Conservation (phyloP, 176 grass and related monocot genomes). For the Metroxylon sagu region DNA sequence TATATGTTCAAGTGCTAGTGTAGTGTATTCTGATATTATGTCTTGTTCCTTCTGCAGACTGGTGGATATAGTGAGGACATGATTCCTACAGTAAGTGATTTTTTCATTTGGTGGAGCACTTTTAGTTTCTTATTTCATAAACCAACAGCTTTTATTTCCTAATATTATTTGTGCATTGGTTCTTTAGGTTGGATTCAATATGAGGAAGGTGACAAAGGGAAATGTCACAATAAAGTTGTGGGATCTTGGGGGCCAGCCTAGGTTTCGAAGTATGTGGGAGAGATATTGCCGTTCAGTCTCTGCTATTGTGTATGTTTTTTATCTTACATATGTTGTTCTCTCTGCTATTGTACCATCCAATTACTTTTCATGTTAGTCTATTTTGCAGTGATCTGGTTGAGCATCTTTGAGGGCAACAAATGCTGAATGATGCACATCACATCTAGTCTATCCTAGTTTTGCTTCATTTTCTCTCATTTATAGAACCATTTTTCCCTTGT, state of each 20-base stretch:
- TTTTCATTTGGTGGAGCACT: background rate
- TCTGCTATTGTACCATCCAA: background rate
- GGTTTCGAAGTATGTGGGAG: slow-evolving; percentile 99
- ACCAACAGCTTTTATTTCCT: too few species aligned
- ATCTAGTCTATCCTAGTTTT: too few species aligned
- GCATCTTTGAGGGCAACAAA: too few species aligned
- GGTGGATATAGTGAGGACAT: slow-evolving; percentile 98
- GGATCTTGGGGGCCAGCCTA: slow-evolving; percentile 98
- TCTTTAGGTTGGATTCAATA: slow-evolving; percentile 79
- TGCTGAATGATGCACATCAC: too few species aligned
- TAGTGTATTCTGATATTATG: background rate
- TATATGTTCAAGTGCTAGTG: background rate
- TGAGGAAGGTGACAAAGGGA: slow-evolving; percentile 97
- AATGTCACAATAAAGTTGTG: slow-evolving; percentile 99
- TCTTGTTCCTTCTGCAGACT: slow-evolving; percentile 42
- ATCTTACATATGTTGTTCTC: background rate
- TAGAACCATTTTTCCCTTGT: too few species aligned
- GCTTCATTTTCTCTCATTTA: too few species aligned
- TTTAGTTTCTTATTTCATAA: too few species aligned
- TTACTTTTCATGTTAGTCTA: too few species aligned
- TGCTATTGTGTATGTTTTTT: slow-evolving; percentile 82
- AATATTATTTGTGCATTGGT: background rate
- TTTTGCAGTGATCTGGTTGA: too few species aligned
- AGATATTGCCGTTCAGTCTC: slow-evolving; percentile 99
- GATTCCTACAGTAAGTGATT: slow-evolving; percentile 64